A percentile compares a stretch with the other conserved stretches of the same genome.
phyloP scores from a whole-genome alignment of 805 yeast genomes.

The Yarrowia bubula region DNA sequence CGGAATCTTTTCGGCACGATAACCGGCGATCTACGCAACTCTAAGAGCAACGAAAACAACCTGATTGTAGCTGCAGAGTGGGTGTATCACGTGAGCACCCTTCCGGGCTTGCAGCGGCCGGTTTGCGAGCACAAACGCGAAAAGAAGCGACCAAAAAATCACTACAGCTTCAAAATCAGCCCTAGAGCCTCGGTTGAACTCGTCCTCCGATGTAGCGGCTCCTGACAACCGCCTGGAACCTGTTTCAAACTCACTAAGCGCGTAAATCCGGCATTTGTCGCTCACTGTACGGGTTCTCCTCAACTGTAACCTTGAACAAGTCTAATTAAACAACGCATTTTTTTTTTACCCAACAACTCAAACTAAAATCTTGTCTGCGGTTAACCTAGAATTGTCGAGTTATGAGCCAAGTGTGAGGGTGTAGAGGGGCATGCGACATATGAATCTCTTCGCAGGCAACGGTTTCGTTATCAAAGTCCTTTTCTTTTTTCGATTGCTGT shows the following conservation, averaged over 20 bases:
- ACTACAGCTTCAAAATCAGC: too few species aligned
- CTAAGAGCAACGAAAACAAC: too few species aligned
- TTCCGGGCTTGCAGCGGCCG: too few species aligned
- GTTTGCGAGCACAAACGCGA: too few species aligned
- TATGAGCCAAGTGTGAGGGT: neutral
- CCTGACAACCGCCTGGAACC: too few species aligned
- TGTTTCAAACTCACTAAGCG: neutral
- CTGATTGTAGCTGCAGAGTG: too few species aligned
- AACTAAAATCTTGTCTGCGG: neutral
- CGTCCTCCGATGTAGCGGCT: too few species aligned
- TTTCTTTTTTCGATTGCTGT: neutral
- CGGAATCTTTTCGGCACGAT: too few species aligned
- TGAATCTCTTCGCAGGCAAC: neutral
- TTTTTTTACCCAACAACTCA: neutral
- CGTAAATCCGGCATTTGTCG: neutral
- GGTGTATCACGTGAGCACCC: too few species aligned
- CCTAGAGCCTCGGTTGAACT: too few species aligned
- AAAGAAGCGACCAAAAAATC: too few species aligned
- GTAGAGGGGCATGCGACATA: neutral
- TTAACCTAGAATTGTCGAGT: neutral
- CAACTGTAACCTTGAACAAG: slow-evolving; percentile 10
- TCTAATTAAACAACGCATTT: neutral
- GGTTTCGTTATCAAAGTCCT: neutral
- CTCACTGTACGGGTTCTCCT: neutral
- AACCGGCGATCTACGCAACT: too few species aligned